Evolutionary conservation across 495 filamentous ascomycete genomes (phyloP), one percentile per base, ranked within the genome.

Genomic region (Tuber umbilicatum): DNA sequence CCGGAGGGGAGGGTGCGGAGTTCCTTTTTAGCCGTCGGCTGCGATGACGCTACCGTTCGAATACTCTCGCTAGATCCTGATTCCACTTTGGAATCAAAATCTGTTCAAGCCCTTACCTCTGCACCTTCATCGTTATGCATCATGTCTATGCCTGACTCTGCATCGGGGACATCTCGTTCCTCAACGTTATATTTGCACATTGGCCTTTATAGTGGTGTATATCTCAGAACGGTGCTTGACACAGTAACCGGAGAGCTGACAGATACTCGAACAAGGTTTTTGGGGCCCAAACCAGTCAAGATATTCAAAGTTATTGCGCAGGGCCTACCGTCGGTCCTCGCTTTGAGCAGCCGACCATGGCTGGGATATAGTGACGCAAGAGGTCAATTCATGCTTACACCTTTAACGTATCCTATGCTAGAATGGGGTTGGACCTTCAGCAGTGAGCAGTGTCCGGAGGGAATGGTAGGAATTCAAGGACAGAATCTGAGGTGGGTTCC

Each of bases 341-440:
- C 94, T 7, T 86, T 98, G 42, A 97, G 92, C 81, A 93, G 93
- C 47, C 90, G 94, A 68, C 91, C 96, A 17, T 98, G 94, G 94
- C 84, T 99, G 27, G 93, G 93, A 42, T 99, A 98, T 81, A 82
- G 76, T 41, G 78, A 82, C 38, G 76, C 73, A 60, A 75, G 81
- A 27, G 78, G 81, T 21, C 81, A 82, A 69, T 97, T 97, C 78
- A 93, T 93, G 87, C 90, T 97, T 76, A 97, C 94, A 0, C 95
- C 96, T 1, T 84, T 99, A 50, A 91, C 91, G 80, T 97, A 97
- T 79, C 88, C 88, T 40, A 90, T 89, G n/a, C 86, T 99, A 10
- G 93, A 97, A 81, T 97, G 92, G 86, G 94, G 92, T 35, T 97
- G 94, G 90, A 97, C 92, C 78, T 97, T 99, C 79, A 95, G 91